Percentiles rank a stretch among this genome's conserved stretches.
These are phyloP conservation scores for Fusarium incarnatum DNA, from an alignment of 2,329 filamentous ascomycete species.

Conservation along the genomic window DNA sequence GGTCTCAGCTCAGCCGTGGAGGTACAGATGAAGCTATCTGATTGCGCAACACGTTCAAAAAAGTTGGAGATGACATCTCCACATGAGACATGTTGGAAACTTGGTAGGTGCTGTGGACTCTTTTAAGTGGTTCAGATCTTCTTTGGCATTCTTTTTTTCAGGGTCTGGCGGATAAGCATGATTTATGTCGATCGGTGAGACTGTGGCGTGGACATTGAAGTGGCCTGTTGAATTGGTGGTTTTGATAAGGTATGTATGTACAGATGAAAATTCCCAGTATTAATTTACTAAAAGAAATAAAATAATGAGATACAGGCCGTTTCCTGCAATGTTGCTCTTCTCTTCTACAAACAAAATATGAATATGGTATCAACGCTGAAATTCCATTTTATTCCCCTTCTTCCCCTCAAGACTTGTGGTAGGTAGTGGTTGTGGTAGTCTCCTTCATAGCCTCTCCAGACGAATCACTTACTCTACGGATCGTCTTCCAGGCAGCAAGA, in stretches of 20 bases:
- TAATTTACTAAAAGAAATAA: slow-evolving; percentile 36
- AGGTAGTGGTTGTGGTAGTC: slow-evolving; percentile 10
- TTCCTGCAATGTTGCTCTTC: slow-evolving; percentile 39
- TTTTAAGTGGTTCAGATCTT: slow-evolving; percentile 34
- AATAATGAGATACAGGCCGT: slow-evolving; percentile 36
- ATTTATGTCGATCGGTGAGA: not conserved
- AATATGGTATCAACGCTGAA: slow-evolving; percentile 35
- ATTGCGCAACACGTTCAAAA: slow-evolving; percentile 24
- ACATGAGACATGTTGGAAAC: slow-evolving; percentile 15
- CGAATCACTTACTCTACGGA: slow-evolving; percentile 44
- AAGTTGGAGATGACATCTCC: slow-evolving; percentile 38
- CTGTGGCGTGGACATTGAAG: not conserved
- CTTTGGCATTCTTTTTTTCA: slow-evolving; percentile 26
- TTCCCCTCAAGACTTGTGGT: slow-evolving; percentile 17
- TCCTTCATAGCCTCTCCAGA: slow-evolving; percentile 28
- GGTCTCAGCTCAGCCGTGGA: slow-evolving; percentile 14
- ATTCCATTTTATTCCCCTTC: not conserved
- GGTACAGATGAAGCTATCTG: slow-evolving; percentile 11
- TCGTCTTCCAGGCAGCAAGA: slow-evolving; percentile 41
- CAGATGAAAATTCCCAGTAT: slow-evolving; percentile 11
- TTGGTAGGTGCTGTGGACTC: slow-evolving; percentile 16
- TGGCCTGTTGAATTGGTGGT: not conserved
- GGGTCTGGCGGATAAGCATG: slow-evolving; percentile 5
- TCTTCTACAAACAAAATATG: slow-evolving; percentile 10
- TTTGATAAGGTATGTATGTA: not conserved